Base-by-base conservation (phyloP, 371 early-diverging fungal species). In the Conidiobolus coronatus region DNA sequence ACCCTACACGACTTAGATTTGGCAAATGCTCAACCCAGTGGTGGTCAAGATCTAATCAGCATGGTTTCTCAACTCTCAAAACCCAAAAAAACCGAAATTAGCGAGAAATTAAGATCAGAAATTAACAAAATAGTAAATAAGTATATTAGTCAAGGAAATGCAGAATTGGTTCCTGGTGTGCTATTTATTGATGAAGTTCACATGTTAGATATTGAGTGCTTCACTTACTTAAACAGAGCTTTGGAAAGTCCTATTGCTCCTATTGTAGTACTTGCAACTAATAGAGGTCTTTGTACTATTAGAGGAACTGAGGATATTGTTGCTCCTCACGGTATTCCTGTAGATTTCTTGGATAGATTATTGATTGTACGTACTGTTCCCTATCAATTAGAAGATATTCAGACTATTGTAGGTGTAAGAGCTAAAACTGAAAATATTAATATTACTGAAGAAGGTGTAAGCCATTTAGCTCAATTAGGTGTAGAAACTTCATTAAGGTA, bases 41-140 rank as follows among this genome's bases (percentile, higher is more conserved):
- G 96, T 37, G 86, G 92, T 14, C 84, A 90, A 65, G 97, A 96
- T 58, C 86, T 96, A 48, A 79, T 96, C 68, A 87, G 92, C 19
- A 81, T 94, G 81, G 88, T 96, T 88, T 81, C 87, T 46, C 90
- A 90, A 62, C 60, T 96, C 46, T 73, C 87, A 68, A 93, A 93
- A 68, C 94, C 92, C 3, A 88, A 87, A 58, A 93, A 93, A 70
- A 92, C 94, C 1, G 98, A 98, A 62, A 95, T 98, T 55, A 91
- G 91, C 0, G 87, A 88, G 52, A 97, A 98, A 60, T 69, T 96
- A 55, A 71, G 98, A 56, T 77, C 84, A 60, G 95, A 94, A 58
- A 91, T 99, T 67, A 94, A 99, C 79, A 91, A 91, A 59, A 92
- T 90, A 7, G 94, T 99, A 51, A 91, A 92, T 73, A 83, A 84